Evolutionary conservation across 179 eudicot species (phyloP).

Genomic region (Pouteria campechiana): DNA sequence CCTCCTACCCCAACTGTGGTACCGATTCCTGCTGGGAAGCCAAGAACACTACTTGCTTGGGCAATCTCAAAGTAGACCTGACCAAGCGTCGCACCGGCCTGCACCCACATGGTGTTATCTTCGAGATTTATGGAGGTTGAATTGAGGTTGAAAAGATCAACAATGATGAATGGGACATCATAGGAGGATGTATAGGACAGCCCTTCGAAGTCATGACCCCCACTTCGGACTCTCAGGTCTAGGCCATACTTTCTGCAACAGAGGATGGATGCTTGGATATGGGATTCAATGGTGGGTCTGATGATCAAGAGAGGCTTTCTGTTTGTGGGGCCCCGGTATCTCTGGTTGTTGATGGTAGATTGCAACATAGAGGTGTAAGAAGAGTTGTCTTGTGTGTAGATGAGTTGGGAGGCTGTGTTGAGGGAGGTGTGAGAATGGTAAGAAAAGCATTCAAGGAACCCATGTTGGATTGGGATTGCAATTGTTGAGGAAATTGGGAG

Average conservation of each 20-base stretch:
- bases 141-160: constrained; percentile 16
- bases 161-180: constrained; percentile 14
- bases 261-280: constrained; percentile 18
- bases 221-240: constrained; percentile 18
- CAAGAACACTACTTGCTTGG: constrained; percentile 10
- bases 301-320: constrained; percentile 19
- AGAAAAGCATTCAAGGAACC: constrained; percentile 13
- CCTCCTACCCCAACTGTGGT: constrained; percentile 24
- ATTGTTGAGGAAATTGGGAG: no score
- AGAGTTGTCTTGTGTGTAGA: constrained; percentile 13
- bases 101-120: constrained; percentile 16
- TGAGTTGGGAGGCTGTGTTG: constrained; percentile 10
- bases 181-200: constrained; percentile 17
- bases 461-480: constrained; percentile 11
- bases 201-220: constrained; percentile 34
- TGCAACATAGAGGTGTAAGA: constrained; percentile 11
- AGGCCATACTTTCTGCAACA: constrained; percentile 10
- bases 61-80: constrained; percentile 21
- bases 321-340: constrained; percentile 10
- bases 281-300: constrained; percentile 14
- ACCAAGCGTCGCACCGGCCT: constrained; percentile 27
- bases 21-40: constrained; percentile 26
- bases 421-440: constrained; percentile 5
- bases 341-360: constrained; percentile 13
- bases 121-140: constrained; percentile 7